Evolutionary conservation across 2,329 filamentous ascomycete genomes (phyloP).

Genomic region (Aspergillus proliferans): DNA sequence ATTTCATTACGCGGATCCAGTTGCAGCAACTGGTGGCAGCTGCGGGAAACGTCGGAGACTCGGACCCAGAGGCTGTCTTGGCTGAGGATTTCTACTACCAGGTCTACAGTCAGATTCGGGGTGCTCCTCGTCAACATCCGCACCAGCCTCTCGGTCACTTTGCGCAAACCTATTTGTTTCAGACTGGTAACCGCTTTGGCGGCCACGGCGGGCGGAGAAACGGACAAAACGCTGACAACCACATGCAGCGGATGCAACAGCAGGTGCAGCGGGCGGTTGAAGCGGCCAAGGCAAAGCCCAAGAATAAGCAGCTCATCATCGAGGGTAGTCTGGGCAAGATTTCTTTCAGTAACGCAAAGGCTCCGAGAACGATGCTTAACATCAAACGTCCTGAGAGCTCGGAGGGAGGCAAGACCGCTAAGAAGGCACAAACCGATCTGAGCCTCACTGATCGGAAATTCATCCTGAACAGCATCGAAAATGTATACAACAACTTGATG

Average conservation of each 20-base stretch:
- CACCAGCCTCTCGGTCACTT: conserved; percentile 93
- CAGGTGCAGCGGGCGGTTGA: conserved; percentile 96
- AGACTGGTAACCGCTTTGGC: conserved; percentile 79
- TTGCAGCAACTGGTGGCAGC: conserved; percentile 92
- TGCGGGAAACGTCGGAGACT: conserved; percentile 77
- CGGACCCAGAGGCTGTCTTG: conserved; percentile 71
- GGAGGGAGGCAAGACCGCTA: conserved; percentile 49
- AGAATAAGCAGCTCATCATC: conserved; percentile 94
- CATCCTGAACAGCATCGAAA: conserved; percentile 79
- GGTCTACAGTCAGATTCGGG: conserved; percentile 89
- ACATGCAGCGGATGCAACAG: conserved; percentile 98
- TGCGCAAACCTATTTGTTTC: conserved; percentile 94
- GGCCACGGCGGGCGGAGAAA: conserved; percentile 61
- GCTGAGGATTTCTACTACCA: conserved; percentile 98
- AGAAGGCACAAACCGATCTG: conserved; percentile 44
- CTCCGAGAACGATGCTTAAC: conserved; percentile 87
- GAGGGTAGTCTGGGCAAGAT: conserved; percentile 97
- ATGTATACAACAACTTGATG: conserved; percentile 83
- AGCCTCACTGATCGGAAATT: conserved; percentile 70
- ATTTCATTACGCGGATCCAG: conserved; percentile 97
- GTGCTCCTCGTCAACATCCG: conserved; percentile 81
- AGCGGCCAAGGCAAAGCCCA: conserved; percentile 93
- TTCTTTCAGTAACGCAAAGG: conserved; percentile 97
- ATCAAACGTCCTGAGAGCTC: conserved; percentile 78
- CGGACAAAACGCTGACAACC: conserved; percentile 81